Base-by-base conservation (phyloP, 176 grass and related monocot species). In the Phoenix dactylifera region DNA sequence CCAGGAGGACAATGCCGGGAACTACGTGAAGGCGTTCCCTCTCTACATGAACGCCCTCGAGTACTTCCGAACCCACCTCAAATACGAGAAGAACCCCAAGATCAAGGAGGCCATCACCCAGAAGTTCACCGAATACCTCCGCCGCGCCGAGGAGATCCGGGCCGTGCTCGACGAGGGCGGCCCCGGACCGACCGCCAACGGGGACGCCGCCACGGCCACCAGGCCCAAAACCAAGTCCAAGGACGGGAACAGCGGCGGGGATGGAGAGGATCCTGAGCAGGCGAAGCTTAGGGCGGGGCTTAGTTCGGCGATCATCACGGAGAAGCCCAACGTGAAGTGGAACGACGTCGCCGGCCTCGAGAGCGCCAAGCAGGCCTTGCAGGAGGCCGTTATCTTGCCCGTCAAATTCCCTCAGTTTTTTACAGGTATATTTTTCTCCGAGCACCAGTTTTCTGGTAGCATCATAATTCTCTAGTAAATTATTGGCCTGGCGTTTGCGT, bases 61-160 rank as follows among this genome's bases (percentile, higher is more conserved):
- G 71, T 98, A 98, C 82, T 98, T 98, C 82, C 84, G 80, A 59
- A 93, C 88, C 14, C 94, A 98, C 79, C 94, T 98, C 76, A 98
- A 98, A 82, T 98, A 98, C 88, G 94, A 98, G 84, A 98, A 98
- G 77, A 98, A 98, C 85, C 88, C 88, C 56, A 98, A 89, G 79
- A 98, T 98, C 79, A 87, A 77, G 68, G 94, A 98, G 67, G 94
- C 85, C 24, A 98, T 98, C 71, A 98, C 79, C 59, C 88, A 82
- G 70, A 98, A 98, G 85, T 98, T 98, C 71, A 98, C 79, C 54
- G 94, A 98, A 71, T 98, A 98, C 70, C 82, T 98, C 22, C 94
- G 94, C 52, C 87, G 94, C 48, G 94, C 94, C 1, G 94, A 98
- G 94, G 94, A 98, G 88, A 98, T 98, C 81, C 79, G 94, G 0